Conservation (phyloP, 176 grass and related monocot species). For the Aechmea fasciata region DNA sequence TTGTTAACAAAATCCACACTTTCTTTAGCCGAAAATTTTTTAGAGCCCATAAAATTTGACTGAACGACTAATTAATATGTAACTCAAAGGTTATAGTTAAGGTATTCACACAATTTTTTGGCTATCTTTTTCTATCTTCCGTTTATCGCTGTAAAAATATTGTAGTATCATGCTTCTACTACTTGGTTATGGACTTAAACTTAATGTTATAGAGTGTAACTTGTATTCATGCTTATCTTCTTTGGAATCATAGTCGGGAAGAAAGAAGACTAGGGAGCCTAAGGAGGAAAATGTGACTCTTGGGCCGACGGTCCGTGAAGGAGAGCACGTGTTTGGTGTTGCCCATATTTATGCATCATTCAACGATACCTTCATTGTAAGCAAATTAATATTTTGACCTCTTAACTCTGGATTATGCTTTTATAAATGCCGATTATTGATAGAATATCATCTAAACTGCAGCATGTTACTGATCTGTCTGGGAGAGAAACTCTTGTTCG, state of each 20-base stretch:
- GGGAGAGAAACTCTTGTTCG: slow-evolving; percentile 74
- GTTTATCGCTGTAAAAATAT: neutral
- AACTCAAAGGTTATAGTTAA: too few species aligned
- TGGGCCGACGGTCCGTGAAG: slow-evolving; percentile 60
- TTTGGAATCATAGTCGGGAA: slow-evolving; percentile 38
- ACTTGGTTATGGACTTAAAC: neutral
- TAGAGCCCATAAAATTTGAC: too few species aligned
- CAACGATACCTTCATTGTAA: slow-evolving; percentile 84
- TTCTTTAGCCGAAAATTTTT: too few species aligned
- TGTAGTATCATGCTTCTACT: neutral
- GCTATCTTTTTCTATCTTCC: too few species aligned
- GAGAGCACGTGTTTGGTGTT: slow-evolving; percentile 61
- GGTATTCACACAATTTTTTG: too few species aligned
- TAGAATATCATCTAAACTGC: neutral
- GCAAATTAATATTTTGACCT: neutral
- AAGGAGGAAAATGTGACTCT: slow-evolving; percentile 85
- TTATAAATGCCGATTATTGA: neutral
- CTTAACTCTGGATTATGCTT: neutral
- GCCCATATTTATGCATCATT: slow-evolving; percentile 75
- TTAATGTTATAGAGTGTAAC: neutral
- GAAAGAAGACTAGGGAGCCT: slow-evolving; percentile 62
- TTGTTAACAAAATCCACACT: too few species aligned
- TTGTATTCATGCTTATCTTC: too few species aligned
- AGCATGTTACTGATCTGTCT: slow-evolving; percentile 86
- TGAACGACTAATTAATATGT: too few species aligned